Evolutionary conservation across 345 rosid species (phyloP).

Genomic region (Dipteronia dyeriana): DNA sequence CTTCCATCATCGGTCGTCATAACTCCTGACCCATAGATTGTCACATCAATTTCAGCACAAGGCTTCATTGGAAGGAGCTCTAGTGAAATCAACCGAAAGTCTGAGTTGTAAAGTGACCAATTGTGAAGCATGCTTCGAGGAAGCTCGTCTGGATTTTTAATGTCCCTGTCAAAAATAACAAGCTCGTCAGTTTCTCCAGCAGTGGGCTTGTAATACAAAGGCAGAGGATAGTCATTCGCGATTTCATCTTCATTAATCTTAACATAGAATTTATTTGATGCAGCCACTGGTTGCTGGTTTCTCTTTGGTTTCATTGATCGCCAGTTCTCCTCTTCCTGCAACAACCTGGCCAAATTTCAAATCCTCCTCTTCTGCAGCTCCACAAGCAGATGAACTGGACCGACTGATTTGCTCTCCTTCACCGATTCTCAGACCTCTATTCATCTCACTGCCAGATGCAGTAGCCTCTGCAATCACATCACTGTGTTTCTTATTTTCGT

Average conservation of each 20-base stretch:
- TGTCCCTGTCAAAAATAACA: conserved; percentile 43
- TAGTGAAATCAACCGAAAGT: conserved; percentile 63
- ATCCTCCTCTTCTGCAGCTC: conserved; percentile 52
- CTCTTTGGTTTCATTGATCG: too few species aligned
- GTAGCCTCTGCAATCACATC: too few species aligned
- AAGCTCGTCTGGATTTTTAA: conserved; percentile 36
- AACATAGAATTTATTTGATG: conserved; percentile 50
- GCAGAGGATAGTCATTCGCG: conserved; percentile 82
- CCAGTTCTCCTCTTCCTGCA: conserved; percentile 79
- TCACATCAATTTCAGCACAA: conserved; percentile 68
- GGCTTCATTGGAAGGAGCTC: conserved; percentile 85
- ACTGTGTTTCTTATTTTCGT: conserved; percentile 35
- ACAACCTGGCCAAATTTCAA: conserved; percentile 51
- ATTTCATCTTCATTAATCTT: conserved; percentile 83
- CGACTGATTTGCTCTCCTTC: conserved; percentile 26
- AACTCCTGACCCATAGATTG: conserved; percentile 72
- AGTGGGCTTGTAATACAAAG: conserved; percentile 61
- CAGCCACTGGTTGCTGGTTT: conserved; percentile 35
- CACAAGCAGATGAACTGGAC: conserved; percentile 24
- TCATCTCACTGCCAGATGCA: too few species aligned
- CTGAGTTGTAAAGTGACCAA: conserved; percentile 86
- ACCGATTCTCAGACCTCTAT: conserved; percentile 35
- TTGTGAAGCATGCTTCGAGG: conserved; percentile 68
- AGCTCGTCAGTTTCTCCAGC: conserved; percentile 71
- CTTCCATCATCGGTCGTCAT: conserved; percentile 69